Evolutionary conservation across 1,284 basidiomycete genomes (phyloP).

Genomic region (Ustilago loliicola): DNA sequence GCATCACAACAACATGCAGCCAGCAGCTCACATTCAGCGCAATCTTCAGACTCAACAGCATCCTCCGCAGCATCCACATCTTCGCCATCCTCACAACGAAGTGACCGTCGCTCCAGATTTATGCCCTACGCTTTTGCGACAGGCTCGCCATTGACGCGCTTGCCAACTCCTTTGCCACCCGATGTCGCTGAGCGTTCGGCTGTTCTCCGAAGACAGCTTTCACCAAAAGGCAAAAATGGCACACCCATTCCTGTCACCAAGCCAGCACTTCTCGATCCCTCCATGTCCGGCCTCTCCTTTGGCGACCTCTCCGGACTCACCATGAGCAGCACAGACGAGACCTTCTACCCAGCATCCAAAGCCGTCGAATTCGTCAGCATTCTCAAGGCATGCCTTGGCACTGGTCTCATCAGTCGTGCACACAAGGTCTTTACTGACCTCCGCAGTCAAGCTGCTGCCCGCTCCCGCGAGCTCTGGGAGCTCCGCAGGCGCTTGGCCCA

Average conservation of each 20-base stretch:
- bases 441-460: conserved; percentile 47
- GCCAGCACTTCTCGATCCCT: conserved; percentile 9
- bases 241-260: conserved; percentile 14
- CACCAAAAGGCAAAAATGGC: conserved; percentile 23
- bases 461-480: conserved; percentile 50
- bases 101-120: conserved; percentile 27
- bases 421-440: conserved; percentile 64
- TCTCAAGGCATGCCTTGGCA: conserved; percentile 65
- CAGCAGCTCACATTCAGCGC: conserved; percentile 8
- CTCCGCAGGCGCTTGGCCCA: conserved; percentile 34
- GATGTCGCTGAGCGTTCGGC: conserved; percentile 45
- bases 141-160: conserved; percentile 42
- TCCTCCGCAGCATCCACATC: conserved; percentile 18
- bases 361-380: conserved; percentile 60
- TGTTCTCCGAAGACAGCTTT: conserved; percentile 24
- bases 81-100: conserved; percentile 24
- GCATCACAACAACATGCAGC: conserved; percentile 8
- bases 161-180: conserved; percentile 51
- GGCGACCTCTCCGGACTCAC: conserved; percentile 50
- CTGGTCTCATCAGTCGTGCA: conserved; percentile 63
- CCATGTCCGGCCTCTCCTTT: conserved; percentile 37
- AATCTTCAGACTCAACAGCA: conserved; percentile 4
- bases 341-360: conserved; percentile 57
- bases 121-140: conserved; percentile 44
- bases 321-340: conserved; percentile 54